Evolutionary conservation across 2,329 filamentous ascomycete species (phyloP), one percentile per base, ranked within the genome.

Genomic region (Pestalotiopsis sp.): DNA sequence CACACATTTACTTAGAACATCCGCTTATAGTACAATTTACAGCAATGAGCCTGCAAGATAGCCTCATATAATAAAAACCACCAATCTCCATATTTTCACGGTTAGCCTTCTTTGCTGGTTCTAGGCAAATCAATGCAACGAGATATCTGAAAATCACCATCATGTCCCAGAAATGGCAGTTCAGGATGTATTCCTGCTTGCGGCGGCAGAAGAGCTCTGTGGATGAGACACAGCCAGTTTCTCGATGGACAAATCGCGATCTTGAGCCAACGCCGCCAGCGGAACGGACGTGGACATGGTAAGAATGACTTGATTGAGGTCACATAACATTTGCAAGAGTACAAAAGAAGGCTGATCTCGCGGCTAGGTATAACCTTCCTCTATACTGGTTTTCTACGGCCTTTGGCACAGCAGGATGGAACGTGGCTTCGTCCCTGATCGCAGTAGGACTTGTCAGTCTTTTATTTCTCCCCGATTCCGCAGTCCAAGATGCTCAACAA

Each of bases 371-470:
- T 23, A 52, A 52, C 23, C 17, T 52, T 1, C 45, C 45, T 23
- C 45, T 52, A 6, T 52, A 52, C 45, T 52, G 45, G 45, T 20
- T 52, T 3, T 52, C 45, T n/a, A 52, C 45, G 20, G 45, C 45
- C 7, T 78, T 78, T 66, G 71, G 74, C 4, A 69, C 72, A 5
- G 76, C 75, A 3, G 76, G 76, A 0, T 78, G 76, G 76, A 78
- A 77, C 45, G 74, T 75, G 2, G 76, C 73, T 3, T 73, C 76
- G 2, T 74, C 74, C 2, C 61, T 78, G 31, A 73, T 78, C 23
- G 75, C 76, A 1, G 72, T 74, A 0, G 76, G 72, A 76, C 75
- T 52, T 9, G 45, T 52, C 14, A 52, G 45, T 52, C 17, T 23
- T n/a, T 52, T 9, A 9, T 23, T 9, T 23, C 20, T 9, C 45